phyloP scores from a whole-genome alignment of 2,329 filamentous ascomycete genomes.

The Periconia digitata region DNA sequence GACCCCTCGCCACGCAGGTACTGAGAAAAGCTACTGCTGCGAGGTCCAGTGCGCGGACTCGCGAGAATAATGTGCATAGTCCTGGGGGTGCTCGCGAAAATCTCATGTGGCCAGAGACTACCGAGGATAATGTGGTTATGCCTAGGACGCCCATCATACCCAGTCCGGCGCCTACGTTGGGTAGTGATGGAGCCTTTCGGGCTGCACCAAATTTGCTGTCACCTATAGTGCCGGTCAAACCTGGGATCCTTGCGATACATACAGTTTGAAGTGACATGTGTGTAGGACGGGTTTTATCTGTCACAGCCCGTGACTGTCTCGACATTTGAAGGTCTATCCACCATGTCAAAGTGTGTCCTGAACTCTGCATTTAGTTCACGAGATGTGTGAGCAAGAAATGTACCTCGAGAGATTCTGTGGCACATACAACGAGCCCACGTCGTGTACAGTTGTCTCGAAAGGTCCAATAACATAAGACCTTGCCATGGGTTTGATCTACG shows the following conservation, averaged over 20 bases:
- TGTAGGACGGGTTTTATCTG: too few relatives aligned
- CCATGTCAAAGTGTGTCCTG: too few relatives aligned
- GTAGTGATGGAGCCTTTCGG: conserved; percentile 17
- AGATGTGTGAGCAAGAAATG: too few relatives aligned
- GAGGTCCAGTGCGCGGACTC: conserved; percentile 3
- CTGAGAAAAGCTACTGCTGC: conserved; percentile 5
- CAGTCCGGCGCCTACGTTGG: conserved; percentile 22
- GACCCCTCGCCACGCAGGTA: conserved; percentile 23
- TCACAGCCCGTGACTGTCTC: too few relatives aligned
- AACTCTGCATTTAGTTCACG: too few relatives aligned
- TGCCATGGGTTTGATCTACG: too few relatives aligned
- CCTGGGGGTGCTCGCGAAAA: conserved; percentile 13
- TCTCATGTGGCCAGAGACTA: conserved; percentile 9
- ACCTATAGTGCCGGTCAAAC: conserved; percentile 17
- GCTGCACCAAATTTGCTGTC: conserved; percentile 13
- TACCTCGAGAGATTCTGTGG: too few relatives aligned
- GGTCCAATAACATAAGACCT: too few relatives aligned
- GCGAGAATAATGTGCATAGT: conserved; percentile 15
- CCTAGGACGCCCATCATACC: conserved; percentile 26
- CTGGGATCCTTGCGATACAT: conserved; percentile 3
- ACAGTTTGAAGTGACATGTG: conserved; percentile 5
- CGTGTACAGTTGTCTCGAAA: too few relatives aligned
- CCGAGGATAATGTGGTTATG: conserved; percentile 11
- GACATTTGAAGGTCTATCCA: too few relatives aligned
- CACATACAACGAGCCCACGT: too few relatives aligned